Evolutionary conservation across 2,329 filamentous ascomycete species (phyloP).

Genomic region (Epichloe uncinata): DNA sequence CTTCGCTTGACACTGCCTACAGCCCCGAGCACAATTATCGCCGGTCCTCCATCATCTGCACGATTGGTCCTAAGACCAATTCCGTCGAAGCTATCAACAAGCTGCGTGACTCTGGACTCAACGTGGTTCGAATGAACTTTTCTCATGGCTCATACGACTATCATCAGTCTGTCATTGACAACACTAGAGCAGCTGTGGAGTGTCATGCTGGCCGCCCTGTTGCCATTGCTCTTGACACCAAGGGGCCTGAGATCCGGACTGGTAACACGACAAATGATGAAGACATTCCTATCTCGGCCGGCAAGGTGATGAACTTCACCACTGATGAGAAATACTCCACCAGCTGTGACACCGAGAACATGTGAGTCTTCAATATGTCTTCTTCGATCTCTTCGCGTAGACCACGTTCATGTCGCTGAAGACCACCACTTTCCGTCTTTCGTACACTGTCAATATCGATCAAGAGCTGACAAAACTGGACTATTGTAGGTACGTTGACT

Average conservation of each 20-base stretch:
- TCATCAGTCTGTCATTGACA: constrained; percentile 96
- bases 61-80: constrained; percentile 98
- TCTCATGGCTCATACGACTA: constrained; percentile 74
- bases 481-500: constrained; percentile 71
- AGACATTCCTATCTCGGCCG: constrained; percentile 76
- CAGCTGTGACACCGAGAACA: constrained; percentile 76
- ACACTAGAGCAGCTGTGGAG: constrained; percentile 77
- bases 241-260: constrained; percentile 49
- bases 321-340: constrained; percentile 89
- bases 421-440: neutral
- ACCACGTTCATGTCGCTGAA: neutral
- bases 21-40: constrained; percentile 81
- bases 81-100: constrained; percentile 93
- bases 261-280: constrained; percentile 67
- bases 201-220: constrained; percentile 69
- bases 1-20: constrained; percentile 75
- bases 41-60: constrained; percentile 96
- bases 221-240: constrained; percentile 81
- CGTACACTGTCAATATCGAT: neutral
- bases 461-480: neutral
- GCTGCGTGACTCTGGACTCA: constrained; percentile 80
- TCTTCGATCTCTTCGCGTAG: neutral
- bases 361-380: constrained; percentile 45
- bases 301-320: constrained; percentile 84
- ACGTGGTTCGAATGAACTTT: constrained; percentile 99